These are phyloP conservation scores for Pichia nakasei DNA, from an alignment of 805 yeast genomes.

Conservation along the genomic window DNA sequence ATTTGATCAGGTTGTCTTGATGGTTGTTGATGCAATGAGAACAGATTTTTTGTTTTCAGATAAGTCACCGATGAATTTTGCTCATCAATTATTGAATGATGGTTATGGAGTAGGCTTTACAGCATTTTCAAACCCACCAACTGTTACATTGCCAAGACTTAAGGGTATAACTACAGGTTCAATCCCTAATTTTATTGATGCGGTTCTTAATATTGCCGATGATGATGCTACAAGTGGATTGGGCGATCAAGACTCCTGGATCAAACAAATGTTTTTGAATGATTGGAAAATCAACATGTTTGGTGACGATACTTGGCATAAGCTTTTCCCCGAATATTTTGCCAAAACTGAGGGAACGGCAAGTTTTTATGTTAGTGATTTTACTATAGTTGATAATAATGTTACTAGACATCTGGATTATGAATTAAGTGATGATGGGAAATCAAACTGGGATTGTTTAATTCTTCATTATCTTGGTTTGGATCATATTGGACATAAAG, in stretches of 20 bases:
- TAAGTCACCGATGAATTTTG: conserved; percentile 53
- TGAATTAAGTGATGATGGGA: conserved; percentile 37
- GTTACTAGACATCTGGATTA: conserved; percentile 78
- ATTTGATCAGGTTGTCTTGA: conserved; percentile 62
- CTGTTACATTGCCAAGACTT: conserved; percentile 89
- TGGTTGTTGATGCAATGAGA: conserved; percentile 91
- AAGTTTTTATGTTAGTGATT: conserved; percentile 91
- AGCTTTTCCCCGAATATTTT: conserved; percentile 70
- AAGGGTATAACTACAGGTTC: conserved; percentile 94
- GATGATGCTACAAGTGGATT: conserved; percentile 65
- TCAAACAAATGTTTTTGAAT: conserved; percentile 47
- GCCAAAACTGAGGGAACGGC: conserved; percentile 73
- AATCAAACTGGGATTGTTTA: conserved; percentile 66
- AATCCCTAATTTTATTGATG: conserved; percentile 89
- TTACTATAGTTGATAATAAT: conserved; percentile 85
- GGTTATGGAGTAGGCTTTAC: conserved; percentile 84
- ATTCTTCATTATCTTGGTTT: conserved; percentile 87
- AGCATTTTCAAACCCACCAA: conserved; percentile 89
- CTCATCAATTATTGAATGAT: conserved; percentile 53
- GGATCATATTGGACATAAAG: conserved; percentile 97
- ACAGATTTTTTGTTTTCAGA: conserved; percentile 74
- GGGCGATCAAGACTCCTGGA: conserved; percentile 79
- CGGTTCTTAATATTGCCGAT: conserved; percentile 88
- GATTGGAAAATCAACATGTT: conserved; percentile 60
- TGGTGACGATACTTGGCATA: conserved; percentile 98